Evolutionary conservation across 352 stramenopile species (phyloP).

Genomic region (Phytophthora quininea): DNA sequence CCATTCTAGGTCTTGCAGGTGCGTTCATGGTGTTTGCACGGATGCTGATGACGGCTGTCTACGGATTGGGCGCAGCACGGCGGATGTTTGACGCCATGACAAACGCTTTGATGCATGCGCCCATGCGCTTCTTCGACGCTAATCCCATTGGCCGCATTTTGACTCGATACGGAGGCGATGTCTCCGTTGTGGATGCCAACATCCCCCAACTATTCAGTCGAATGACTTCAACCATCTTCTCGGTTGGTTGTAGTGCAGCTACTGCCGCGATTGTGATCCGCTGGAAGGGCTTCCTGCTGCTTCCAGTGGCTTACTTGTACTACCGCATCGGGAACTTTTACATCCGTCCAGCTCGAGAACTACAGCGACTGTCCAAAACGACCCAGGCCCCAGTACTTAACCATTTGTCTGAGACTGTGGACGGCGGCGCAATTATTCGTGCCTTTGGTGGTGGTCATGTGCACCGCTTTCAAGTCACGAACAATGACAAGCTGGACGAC

Average conservation of each 20-base stretch:
- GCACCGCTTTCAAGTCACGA: slow-evolving; percentile 38
- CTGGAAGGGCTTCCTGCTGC: slow-evolving; percentile 77
- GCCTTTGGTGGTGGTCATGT: slow-evolving; percentile 56
- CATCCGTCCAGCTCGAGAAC: slow-evolving; percentile 54
- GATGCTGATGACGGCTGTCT: slow-evolving; percentile 45
- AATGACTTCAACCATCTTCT: slow-evolving; percentile 75
- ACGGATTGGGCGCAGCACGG: slow-evolving; percentile 48
- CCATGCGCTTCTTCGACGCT: slow-evolving; percentile 93
- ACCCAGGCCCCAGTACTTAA: slow-evolving; percentile 54
- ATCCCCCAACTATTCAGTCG: slow-evolving; percentile 50
- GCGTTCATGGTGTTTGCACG: slow-evolving; percentile 53
- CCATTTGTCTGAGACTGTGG: slow-evolving; percentile 56
- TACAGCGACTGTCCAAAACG: slow-evolving; percentile 58
- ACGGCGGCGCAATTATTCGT: slow-evolving; percentile 58
- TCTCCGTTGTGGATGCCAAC: slow-evolving; percentile 90
- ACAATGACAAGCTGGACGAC: slow-evolving; percentile 44
- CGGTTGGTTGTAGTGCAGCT: slow-evolving; percentile 72
- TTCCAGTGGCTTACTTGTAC: slow-evolving; percentile 87
- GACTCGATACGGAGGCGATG: slow-evolving; percentile 91
- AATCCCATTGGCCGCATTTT: slow-evolving; percentile 91
- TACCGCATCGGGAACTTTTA: slow-evolving; percentile 53
- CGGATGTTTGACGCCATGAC: slow-evolving; percentile 91
- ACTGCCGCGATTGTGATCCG: slow-evolving; percentile 88
- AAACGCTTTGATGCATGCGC: slow-evolving; percentile 82
- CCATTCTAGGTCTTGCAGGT: slow-evolving; percentile 38